These are phyloP conservation scores for Prillingera fragicola DNA, from an alignment of 1,284 basidiomycete species.

Conservation along the genomic window DNA sequence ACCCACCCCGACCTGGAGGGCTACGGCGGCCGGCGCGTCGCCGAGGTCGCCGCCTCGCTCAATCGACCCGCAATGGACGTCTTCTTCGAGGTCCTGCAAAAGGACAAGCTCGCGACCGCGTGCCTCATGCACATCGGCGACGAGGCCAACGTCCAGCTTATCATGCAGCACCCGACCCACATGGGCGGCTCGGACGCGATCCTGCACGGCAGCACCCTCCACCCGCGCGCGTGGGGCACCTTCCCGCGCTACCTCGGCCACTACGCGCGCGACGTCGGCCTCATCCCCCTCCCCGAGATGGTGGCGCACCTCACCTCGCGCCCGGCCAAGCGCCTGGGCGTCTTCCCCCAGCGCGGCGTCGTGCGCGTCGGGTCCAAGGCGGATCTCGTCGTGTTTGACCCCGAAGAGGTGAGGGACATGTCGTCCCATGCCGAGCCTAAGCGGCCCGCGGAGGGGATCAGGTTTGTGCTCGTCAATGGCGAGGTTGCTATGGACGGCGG, in stretches of 20 bases:
- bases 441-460: constrained; percentile 22
- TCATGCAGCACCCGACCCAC: constrained; percentile 37
- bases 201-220: constrained; percentile 27
- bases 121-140: constrained; percentile 43
- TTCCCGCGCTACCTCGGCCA: constrained; percentile 35
- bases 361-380: constrained; percentile 32
- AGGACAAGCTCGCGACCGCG: constrained; percentile 34
- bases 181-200: constrained; percentile 38
- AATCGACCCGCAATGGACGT: constrained; percentile 23
- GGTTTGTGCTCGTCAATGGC: constrained; percentile 41
- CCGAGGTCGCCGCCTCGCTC: constrained; percentile 15
- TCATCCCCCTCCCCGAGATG: constrained; percentile 28
- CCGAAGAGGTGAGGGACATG: constrained; percentile 26
- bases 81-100: constrained; percentile 34
- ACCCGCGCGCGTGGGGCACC: constrained; percentile 38
- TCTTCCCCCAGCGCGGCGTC: constrained; percentile 34
- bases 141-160: constrained; percentile 40
- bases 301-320: constrained; percentile 39
- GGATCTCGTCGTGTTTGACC: constrained; percentile 41
- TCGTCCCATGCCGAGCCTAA: constrained; percentile 36
- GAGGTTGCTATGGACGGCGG: constrained; percentile 33
- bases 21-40: constrained; percentile 21
- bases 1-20: constrained; percentile 16
- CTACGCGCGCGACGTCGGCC: constrained; percentile 29
- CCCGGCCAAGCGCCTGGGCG: constrained; percentile 34